These are phyloP conservation scores for Quercus robur DNA, from an alignment of 306 rosid species.

Conservation along the genomic window DNA sequence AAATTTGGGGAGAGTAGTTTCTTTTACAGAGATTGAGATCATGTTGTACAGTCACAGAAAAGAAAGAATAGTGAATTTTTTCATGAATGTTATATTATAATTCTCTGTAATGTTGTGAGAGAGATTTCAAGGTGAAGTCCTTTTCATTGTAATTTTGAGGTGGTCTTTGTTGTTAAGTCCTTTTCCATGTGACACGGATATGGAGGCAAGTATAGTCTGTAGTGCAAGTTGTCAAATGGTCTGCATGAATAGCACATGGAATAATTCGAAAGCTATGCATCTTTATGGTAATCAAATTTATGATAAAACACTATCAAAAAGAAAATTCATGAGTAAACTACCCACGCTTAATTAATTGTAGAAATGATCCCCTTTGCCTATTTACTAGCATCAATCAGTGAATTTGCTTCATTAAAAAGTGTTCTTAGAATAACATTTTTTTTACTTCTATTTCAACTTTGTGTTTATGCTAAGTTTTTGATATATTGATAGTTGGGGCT, in stretches of 20 bases:
- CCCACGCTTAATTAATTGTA: not conserved
- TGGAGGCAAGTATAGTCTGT: not conserved
- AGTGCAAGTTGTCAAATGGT: conserved; percentile 24
- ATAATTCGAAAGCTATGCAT: not conserved
- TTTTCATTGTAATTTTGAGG: conserved; percentile 18
- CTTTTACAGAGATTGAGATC: not conserved
- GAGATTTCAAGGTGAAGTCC: conserved; percentile 22
- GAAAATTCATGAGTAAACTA: not conserved
- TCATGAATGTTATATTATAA: conserved; percentile 8
- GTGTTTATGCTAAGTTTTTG: conserved; percentile 15
- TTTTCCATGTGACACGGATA: conserved; percentile 1
- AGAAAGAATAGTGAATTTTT: conserved; percentile 32
- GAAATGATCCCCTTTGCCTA: too few species aligned
- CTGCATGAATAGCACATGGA: not conserved
- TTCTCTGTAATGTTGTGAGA: not conserved
- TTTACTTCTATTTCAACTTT: not conserved
- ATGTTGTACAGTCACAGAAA: conserved; percentile 4
- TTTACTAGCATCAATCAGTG: too few species aligned
- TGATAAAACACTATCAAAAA: not conserved
- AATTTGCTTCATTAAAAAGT: too few species aligned
- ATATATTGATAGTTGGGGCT: too few species aligned
- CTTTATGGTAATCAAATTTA: not conserved
- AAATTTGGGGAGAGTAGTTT: conserved; percentile 23
- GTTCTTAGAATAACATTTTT: too few species aligned
- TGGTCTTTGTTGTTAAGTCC: not conserved